Conservation (phyloP, 495 filamentous ascomycete species). For the Penicillium pancosmium region DNA sequence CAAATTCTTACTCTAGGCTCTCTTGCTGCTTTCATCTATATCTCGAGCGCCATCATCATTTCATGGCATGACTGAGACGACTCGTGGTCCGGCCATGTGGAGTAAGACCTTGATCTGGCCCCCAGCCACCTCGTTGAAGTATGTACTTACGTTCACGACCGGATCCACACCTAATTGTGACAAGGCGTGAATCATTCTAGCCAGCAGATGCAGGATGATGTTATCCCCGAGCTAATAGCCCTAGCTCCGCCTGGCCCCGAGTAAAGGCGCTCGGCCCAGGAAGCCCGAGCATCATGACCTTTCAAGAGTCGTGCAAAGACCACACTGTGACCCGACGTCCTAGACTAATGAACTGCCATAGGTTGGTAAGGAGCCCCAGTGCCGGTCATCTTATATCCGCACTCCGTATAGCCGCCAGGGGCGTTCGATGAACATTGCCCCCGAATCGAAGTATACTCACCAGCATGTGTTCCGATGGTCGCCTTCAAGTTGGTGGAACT, state of each 20-base stretch:
- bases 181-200: constrained; percentile 9
- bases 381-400: not conserved
- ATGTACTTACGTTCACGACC: not conserved
- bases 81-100: not conserved
- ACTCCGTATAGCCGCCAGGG: not conserved
- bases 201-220: constrained; percentile 16
- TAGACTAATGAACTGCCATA: not conserved
- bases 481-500: no score
- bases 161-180: not conserved
- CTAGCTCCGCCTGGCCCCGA: constrained; percentile 2
- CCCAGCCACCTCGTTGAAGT: not conserved
- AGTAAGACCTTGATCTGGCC: constrained; percentile 4
- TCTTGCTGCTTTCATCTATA: not conserved
- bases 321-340: not conserved
- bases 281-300: not conserved
- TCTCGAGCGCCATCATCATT: not conserved
- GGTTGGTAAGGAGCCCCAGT: not conserved
- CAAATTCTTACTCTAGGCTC: not conserved
- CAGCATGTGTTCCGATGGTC: no score
- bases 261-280: not conserved
- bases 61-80: constrained; percentile 1
- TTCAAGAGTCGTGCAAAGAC: not conserved
- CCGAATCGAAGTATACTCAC: not conserved
- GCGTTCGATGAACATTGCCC: not conserved
- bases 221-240: constrained; percentile 8